Base-by-base conservation (phyloP, 179 eudicot species). In the Vitellaria paradoxa region DNA sequence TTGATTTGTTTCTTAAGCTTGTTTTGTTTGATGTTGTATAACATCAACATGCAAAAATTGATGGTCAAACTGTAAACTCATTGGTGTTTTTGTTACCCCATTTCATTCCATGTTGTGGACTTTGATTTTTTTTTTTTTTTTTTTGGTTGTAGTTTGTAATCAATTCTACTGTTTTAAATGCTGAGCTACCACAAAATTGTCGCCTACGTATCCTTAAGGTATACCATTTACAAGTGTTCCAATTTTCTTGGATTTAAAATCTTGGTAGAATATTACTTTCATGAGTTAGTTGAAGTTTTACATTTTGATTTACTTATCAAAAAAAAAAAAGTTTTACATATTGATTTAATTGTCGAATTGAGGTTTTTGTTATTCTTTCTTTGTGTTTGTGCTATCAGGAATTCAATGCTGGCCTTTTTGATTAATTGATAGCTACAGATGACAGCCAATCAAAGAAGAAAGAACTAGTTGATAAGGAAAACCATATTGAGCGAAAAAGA, bases 351-450 rank as follows among this genome's bases (percentile, higher is more conserved):
- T n/a, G 37, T 72, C n/a, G n/a, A 65, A 37, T 9, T 21, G 53
- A 56, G 30, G 45, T 45, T 13, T 66, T 24, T 11, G 20, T 64
- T 76, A 46, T 63, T 2, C 12, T 53, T 23, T 12, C 70, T 72
- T 9, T 60, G 56, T 64, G 2, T 55, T 72, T 65, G n/a, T 78
- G 66, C 75, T 23, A 18, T 24, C 85, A 96, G 99, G 96, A 79
- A 85, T 96, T 93, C 86, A 94, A 92, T 87, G 97, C 97, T n/a
- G 98, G 98, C 56, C 93, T 94, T 77, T 96, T 92, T 85, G 99
- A 96, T 81, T 92, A 92, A 84, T 84, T 96, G 67, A 87, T 96
- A 78, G 98, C 98, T 37, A 89, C 90, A 53, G 99, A 96, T 88
- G 94, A 88, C 55, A 78, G 84, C 81, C 89, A 92, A 78, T 24